These are phyloP conservation scores for Schizothecium vesticola DNA, from an alignment of 495 filamentous ascomycete genomes.

Conservation along the genomic window DNA sequence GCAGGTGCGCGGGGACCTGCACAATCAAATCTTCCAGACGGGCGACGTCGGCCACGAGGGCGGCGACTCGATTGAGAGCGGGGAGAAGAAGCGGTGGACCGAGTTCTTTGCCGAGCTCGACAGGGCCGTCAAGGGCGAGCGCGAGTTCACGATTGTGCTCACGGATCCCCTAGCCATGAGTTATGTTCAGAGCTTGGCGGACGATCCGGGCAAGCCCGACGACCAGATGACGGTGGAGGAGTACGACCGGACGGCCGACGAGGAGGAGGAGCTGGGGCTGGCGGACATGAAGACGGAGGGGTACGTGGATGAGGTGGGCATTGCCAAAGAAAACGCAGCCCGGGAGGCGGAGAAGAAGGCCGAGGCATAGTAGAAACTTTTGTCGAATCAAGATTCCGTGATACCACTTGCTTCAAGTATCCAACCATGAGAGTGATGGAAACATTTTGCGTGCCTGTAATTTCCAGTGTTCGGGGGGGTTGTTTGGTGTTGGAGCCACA, in stretches of 20 bases:
- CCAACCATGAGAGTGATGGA: background rate
- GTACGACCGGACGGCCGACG: constrained; percentile 80
- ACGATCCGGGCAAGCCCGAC: constrained; percentile 63
- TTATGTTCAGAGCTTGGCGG: constrained; percentile 84
- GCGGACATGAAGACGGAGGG: constrained; percentile 88
- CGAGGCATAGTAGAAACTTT: background rate
- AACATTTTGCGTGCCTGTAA: background rate
- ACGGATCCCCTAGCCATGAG: constrained; percentile 84
- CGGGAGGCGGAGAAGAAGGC: background rate
- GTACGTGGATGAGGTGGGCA: constrained; percentile 56
- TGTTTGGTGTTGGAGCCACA: background rate
- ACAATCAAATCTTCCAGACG: constrained; percentile 76
- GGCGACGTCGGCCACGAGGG: constrained; percentile 32
- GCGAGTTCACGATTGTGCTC: constrained; percentile 79
- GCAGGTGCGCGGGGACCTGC: constrained; percentile 84
- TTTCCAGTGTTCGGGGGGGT: background rate
- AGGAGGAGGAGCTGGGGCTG: constrained; percentile 86
- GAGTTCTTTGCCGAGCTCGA: constrained; percentile 73
- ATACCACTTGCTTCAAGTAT: background rate
- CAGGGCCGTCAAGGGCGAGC: constrained; percentile 71
- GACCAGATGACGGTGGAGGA: constrained; percentile 76
- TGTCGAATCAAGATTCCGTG: background rate
- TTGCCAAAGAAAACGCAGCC: background rate
- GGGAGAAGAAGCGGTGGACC: constrained; percentile 66
- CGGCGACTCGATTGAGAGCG: constrained; percentile 65